A percentile compares a stretch with the other conserved stretches of the same genome.
phyloP scores from a whole-genome alignment of 1,139 yeast species.

The Spathaspora sp. region DNA sequence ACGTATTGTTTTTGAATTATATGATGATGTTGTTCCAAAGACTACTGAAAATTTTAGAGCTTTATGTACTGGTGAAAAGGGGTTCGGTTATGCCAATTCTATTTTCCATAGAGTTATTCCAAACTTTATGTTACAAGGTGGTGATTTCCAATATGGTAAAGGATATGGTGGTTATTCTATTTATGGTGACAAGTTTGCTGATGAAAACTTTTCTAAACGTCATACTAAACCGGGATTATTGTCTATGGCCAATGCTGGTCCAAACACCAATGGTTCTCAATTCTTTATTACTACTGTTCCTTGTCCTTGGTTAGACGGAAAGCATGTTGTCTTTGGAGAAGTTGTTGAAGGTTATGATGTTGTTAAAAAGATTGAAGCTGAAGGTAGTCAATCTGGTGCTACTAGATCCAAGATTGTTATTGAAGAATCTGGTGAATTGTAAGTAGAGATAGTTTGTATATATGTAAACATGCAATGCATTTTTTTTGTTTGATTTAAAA shows the following conservation, averaged over 20 bases:
- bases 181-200: constrained; percentile 38
- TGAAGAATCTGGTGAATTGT: constrained; percentile 39
- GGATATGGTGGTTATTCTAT: constrained; percentile 44
- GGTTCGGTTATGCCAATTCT: constrained; percentile 77
- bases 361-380: constrained; percentile 36
- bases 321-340: constrained; percentile 44
- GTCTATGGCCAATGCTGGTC: constrained; percentile 46
- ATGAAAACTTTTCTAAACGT: constrained; percentile 35
- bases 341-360: constrained; percentile 41
- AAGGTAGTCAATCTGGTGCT: constrained; percentile 32
- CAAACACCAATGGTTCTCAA: constrained; percentile 44
- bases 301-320: constrained; percentile 44
- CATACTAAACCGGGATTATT: constrained; percentile 40
- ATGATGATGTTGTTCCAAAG: constrained; percentile 91
- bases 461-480: not conserved
- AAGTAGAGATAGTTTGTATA: constrained; percentile 1
- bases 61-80: constrained; percentile 91
- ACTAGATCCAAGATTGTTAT: constrained; percentile 30
- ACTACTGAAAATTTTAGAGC: constrained; percentile 97
- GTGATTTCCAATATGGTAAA: constrained; percentile 41
- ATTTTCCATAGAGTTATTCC: constrained; percentile 48
- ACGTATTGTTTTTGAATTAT: constrained; percentile 53
- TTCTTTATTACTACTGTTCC: constrained; percentile 45
- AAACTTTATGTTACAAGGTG: constrained; percentile 46
- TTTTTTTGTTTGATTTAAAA: not conserved